Evolutionary conservation across 345 rosid species (phyloP).

Genomic region (Salix purpurea): DNA sequence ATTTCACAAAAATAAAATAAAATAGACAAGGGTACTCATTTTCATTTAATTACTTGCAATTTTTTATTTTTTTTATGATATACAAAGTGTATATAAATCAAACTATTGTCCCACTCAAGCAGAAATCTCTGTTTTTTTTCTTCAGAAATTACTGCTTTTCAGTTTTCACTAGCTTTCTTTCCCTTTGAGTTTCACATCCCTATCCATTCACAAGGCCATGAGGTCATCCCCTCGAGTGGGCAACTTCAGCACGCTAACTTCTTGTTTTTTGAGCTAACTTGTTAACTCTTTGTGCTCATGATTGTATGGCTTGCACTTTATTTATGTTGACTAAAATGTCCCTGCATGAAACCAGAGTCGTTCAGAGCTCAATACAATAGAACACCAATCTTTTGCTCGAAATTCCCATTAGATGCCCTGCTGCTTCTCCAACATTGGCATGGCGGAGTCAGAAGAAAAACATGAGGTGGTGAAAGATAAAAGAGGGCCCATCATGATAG

Average conservation of each 20-base stretch:
- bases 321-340: constrained; percentile 28
- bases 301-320: constrained; percentile 20
- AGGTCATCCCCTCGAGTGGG: constrained; percentile 18
- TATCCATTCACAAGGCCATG: constrained; percentile 13
- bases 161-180: constrained; percentile 7
- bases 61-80: background rate
- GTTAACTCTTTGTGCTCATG: constrained; percentile 15
- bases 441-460: constrained; percentile 18
- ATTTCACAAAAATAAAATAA: background rate
- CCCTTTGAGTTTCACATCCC: constrained; percentile 22
- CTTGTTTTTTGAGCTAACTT: constrained; percentile 1
- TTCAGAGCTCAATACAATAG: background rate
- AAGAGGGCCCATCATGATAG: constrained; percentile 16
- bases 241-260: constrained; percentile 35
- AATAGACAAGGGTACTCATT: background rate
- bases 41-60: background rate
- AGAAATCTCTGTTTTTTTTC: constrained; percentile 14
- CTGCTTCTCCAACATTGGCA: constrained; percentile 14
- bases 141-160: constrained; percentile 15
- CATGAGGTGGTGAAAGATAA: constrained; percentile 8
- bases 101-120: constrained; percentile 9
- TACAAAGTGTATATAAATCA: background rate
- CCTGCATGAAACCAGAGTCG: constrained; percentile 12
- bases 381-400: no score
- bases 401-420: constrained; percentile 10